Conservation (phyloP, 192 early-diverging fungal species). For the Rhizophagus prolifer region DNA sequence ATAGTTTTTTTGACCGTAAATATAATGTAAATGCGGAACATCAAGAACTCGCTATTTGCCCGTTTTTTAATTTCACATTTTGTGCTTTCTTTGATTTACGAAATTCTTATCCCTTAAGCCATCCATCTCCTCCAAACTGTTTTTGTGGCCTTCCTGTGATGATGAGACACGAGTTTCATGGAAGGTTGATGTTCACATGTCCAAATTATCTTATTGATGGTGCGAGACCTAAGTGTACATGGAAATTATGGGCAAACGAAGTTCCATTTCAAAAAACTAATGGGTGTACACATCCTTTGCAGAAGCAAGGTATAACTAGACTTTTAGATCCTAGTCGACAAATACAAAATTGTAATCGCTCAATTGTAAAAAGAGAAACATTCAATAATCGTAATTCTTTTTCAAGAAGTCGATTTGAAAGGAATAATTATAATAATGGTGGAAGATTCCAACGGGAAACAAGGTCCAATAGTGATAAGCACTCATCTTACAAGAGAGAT, state of each 20-base stretch:
- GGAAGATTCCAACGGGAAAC: neutral
- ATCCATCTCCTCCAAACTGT: conserved; percentile 28
- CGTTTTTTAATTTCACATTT: conserved; percentile 40
- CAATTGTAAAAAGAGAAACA: neutral
- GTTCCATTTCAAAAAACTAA: conserved; percentile 30
- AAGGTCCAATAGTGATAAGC: too few species aligned
- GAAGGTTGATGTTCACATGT: conserved; percentile 27
- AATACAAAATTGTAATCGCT: neutral
- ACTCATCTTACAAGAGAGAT: neutral
- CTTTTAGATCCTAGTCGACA: conserved; percentile 10
- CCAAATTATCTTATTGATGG: conserved; percentile 34
- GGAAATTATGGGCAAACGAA: conserved; percentile 22
- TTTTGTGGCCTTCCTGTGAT: conserved; percentile 29
- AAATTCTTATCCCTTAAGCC: conserved; percentile 13
- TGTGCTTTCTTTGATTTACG: conserved; percentile 26
- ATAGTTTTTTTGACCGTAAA: conserved; percentile 6
- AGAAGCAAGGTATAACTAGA: neutral
- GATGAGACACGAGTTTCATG: neutral
- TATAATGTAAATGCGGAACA: neutral
- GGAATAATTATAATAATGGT: neutral
- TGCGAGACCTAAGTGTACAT: conserved; percentile 38
- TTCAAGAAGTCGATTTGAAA: neutral
- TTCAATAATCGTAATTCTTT: neutral
- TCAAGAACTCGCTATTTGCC: conserved; percentile 31
- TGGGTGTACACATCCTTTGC: conserved; percentile 17